Conservation (phyloP, 2,329 filamentous ascomycete species). For the Penicillium sp. region DNA sequence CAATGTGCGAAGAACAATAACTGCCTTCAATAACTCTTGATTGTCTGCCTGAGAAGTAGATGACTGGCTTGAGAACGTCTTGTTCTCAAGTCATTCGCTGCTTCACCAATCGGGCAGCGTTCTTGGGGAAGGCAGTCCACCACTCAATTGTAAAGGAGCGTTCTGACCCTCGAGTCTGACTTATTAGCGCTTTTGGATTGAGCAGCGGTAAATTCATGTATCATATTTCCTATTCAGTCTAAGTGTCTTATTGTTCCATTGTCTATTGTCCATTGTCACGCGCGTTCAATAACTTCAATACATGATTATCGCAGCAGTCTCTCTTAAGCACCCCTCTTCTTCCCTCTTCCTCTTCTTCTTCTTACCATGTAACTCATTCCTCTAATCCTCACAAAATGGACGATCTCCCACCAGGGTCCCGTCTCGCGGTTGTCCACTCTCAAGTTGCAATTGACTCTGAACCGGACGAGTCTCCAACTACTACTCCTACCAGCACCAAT, state of each 20-base stretch:
- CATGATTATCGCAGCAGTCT: neutral
- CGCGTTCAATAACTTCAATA: neutral
- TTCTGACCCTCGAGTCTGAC: constrained; percentile 14
- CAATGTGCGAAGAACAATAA: constrained; percentile 80
- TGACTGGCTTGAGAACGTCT: constrained; percentile 29
- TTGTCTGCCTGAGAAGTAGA: constrained; percentile 25
- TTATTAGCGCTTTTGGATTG: constrained; percentile 27
- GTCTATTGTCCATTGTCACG: neutral
- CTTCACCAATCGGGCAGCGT: constrained; percentile 24
- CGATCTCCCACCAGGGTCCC: neutral
- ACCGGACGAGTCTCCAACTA: neutral
- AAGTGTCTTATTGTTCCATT: neutral
- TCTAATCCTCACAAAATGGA: constrained; percentile 2
- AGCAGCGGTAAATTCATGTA: constrained; percentile 29
- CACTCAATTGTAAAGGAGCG: constrained; percentile 25
- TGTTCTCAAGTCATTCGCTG: constrained; percentile 28
- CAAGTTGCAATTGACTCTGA: constrained; percentile 11
- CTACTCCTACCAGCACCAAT: neutral
- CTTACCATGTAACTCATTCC: neutral
- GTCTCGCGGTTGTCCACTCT: constrained; percentile 9
- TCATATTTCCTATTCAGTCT: neutral
- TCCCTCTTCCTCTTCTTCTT: neutral
- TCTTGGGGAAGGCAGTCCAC: constrained; percentile 33
- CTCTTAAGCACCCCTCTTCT: neutral
- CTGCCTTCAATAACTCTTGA: constrained; percentile 36